phyloP scores from a whole-genome alignment of 1,284 basidiomycete genomes.

The Bjerkandera adusta region DNA sequence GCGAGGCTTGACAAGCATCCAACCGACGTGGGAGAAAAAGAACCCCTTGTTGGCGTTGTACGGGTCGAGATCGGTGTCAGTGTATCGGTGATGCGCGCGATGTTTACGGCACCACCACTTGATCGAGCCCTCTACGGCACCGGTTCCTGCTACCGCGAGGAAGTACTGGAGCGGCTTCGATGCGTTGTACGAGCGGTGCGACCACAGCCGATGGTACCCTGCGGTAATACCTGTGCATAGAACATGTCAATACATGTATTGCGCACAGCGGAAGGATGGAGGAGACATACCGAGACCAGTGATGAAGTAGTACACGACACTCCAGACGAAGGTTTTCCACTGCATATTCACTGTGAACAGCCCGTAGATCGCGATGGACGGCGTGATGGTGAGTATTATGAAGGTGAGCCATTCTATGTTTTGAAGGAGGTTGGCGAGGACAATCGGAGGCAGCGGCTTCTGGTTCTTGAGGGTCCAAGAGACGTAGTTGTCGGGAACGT shows the following conservation, averaged over 20 bases:
- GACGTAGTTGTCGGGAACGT: constrained; percentile 90
- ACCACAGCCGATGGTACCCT: constrained; percentile 91
- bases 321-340: constrained; percentile 69
- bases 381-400: constrained; percentile 67
- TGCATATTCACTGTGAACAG: constrained; percentile 56
- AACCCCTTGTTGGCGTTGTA: constrained; percentile 84
- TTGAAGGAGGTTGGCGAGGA: constrained; percentile 49
- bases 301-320: constrained; percentile 79
- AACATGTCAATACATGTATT: not conserved
- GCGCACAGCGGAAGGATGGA: not conserved
- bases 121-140: constrained; percentile 88
- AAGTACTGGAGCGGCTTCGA: constrained; percentile 71
- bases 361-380: constrained; percentile 69
- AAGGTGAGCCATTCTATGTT: constrained; percentile 40
- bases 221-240: constrained; percentile 20
- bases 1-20: constrained; percentile 85
- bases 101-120: constrained; percentile 93
- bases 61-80: constrained; percentile 90
- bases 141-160: constrained; percentile 77
- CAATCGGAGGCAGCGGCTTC: constrained; percentile 78
- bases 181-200: constrained; percentile 87
- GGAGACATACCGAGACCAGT: constrained; percentile 68
- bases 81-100: constrained; percentile 87
- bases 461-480: constrained; percentile 76
- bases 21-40: constrained; percentile 85